Evolutionary conservation across 306 rosid genomes (phyloP).

Genomic region (Argentina anserina): DNA sequence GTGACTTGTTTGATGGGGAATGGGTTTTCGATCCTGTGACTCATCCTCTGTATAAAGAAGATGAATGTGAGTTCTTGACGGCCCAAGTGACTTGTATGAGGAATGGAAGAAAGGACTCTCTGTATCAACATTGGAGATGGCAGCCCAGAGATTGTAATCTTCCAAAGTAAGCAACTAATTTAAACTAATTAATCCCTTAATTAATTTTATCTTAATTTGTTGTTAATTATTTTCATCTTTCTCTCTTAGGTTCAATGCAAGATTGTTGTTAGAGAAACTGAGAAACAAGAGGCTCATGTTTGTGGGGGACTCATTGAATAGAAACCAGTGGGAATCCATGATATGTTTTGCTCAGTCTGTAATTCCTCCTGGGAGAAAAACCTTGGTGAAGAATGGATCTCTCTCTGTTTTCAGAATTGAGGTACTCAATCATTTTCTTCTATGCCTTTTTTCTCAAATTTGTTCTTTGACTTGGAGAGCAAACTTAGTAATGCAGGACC

Average conservation of each 20-base stretch:
- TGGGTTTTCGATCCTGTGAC: constrained; percentile 82
- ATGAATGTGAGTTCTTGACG: constrained; percentile 75
- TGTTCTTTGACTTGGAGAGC: not conserved
- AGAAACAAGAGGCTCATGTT: constrained; percentile 97
- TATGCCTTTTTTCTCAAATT: not conserved
- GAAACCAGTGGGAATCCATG: constrained; percentile 99
- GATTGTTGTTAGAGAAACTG: constrained; percentile 72
- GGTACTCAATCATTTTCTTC: constrained; percentile 37
- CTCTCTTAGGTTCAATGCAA: constrained; percentile 66
- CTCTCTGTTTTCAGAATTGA: constrained; percentile 66
- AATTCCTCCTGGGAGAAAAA: constrained; percentile 63
- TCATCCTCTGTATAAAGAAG: constrained; percentile 85
- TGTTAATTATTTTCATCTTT: not conserved
- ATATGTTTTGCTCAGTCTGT: constrained; percentile 75
- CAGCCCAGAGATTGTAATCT: constrained; percentile 85
- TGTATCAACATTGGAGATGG: constrained; percentile 94
- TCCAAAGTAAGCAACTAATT: constrained; percentile 53
- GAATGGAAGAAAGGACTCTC: constrained; percentile 79
- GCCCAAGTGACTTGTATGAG: constrained; percentile 86
- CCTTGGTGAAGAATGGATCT: constrained; percentile 64
- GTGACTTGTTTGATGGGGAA: constrained; percentile 75
- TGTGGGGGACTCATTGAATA: constrained; percentile 91
- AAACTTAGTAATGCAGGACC: constrained; percentile 10
- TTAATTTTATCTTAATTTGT: not conserved
- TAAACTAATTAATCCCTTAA: not conserved